phyloP scores from a whole-genome alignment of 306 rosid genomes.

The barrel medic (Medicago truncatula) region DNA sequence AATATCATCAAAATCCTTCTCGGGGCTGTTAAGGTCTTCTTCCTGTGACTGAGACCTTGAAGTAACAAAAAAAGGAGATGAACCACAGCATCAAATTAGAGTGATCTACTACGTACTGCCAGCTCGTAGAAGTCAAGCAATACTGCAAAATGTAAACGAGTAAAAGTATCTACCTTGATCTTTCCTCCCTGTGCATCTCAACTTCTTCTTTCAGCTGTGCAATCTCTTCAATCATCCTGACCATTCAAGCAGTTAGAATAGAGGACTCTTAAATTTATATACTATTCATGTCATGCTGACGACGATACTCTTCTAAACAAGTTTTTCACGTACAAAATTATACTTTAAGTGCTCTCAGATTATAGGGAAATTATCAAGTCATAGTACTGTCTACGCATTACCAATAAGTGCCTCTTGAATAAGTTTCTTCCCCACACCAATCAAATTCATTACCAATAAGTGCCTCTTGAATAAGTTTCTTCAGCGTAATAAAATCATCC shows the following conservation, averaged over 20 bases:
- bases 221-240: slow-evolving; percentile 84
- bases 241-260: slow-evolving; percentile 43
- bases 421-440: slow-evolving; percentile 9
- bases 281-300: neutral
- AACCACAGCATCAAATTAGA: slow-evolving; percentile 38
- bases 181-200: slow-evolving; percentile 65
- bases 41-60: slow-evolving; percentile 60
- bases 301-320: neutral
- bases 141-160: slow-evolving; percentile 22
- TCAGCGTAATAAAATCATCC: neutral
- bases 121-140: slow-evolving; percentile 21
- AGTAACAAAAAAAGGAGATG: slow-evolving; percentile 38
- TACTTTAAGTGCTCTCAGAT: slow-evolving; percentile 2
- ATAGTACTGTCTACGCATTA: neutral
- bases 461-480: too few relatives aligned
- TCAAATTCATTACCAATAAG: too few relatives aligned
- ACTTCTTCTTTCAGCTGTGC: slow-evolving; percentile 73
- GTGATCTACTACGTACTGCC: slow-evolving; percentile 10
- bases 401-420: neutral
- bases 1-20: slow-evolving; percentile 62
- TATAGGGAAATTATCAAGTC: slow-evolving; percentile 5
- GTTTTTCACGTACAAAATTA: slow-evolving; percentile 8
- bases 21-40: slow-evolving; percentile 54
- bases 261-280: slow-evolving; percentile 12
- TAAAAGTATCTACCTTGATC: slow-evolving; percentile 53